Percentiles rank a stretch among this genome's conserved stretches.
These are phyloP conservation scores for Carex kokanica DNA, from an alignment of 176 grass and related monocot genomes.

Conservation along the genomic window DNA sequence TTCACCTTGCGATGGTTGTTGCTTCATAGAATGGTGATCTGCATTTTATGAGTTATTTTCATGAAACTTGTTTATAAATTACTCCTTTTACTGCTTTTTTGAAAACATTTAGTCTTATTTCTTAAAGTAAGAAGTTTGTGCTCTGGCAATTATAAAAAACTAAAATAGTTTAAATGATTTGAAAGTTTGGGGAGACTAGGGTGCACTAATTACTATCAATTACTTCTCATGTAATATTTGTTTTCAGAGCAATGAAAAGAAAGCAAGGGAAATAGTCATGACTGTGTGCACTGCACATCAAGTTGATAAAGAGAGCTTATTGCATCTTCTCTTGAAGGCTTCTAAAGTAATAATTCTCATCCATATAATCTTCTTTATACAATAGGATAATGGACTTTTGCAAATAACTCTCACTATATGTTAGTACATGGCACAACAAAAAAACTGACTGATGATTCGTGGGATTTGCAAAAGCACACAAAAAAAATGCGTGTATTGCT, in stretches of 20 bases:
- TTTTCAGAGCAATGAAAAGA: conserved; percentile 64
- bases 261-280: conserved; percentile 47
- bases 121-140: background rate
- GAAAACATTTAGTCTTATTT: background rate
- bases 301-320: conserved; percentile 45
- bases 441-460: background rate
- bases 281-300: conserved; percentile 43
- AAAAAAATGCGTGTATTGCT: background rate
- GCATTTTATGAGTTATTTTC: background rate
- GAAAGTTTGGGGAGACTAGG: background rate
- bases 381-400: background rate
- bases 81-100: background rate
- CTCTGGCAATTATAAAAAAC: background rate
- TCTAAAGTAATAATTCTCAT: conserved; percentile 39
- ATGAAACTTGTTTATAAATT: conserved; percentile 1
- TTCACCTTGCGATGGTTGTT: conserved; percentile 64
- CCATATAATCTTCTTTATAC: background rate
- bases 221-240: conserved; percentile 5
- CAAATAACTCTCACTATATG: background rate
- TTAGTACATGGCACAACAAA: background rate
- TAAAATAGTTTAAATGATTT: background rate
- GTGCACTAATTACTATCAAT: background rate
- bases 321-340: conserved; percentile 55
- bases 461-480: background rate
- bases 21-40: conserved; percentile 66